Percentiles rank a stretch among this genome's conserved stretches.
Evolutionary conservation across 2,329 filamentous ascomycete genomes (phyloP).

Genomic region (Diplodia mutila): DNA sequence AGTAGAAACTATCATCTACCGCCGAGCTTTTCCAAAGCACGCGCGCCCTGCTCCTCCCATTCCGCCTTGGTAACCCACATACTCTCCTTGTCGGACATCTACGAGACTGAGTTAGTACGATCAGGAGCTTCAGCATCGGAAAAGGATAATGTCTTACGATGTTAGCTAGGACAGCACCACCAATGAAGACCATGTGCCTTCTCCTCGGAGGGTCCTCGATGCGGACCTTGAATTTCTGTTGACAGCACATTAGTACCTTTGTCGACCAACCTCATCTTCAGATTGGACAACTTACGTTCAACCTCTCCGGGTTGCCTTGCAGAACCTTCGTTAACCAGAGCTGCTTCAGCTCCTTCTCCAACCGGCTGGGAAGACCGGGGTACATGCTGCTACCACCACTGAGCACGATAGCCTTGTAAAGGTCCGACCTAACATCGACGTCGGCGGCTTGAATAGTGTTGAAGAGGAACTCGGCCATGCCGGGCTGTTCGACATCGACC

Average conservation of each 20-base stretch:
- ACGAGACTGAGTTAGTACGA: conserved; percentile 22
- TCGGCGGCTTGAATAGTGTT: conserved; percentile 97
- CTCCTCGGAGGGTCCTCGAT: conserved; percentile 96
- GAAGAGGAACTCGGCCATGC: conserved; percentile 96
- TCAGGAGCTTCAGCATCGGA: conserved; percentile 24
- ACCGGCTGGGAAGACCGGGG: conserved; percentile 85
- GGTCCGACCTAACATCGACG: conserved; percentile 87
- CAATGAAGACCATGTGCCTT: conserved; percentile 99
- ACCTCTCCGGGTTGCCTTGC: conserved; percentile 85
- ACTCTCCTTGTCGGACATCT: conserved; percentile 96
- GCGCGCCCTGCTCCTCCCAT: conserved; percentile 90
- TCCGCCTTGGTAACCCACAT: conserved; percentile 99
- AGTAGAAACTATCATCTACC: conserved; percentile 63
- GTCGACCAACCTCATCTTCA: too few relatives aligned
- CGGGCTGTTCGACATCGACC: conserved; percentile 95
- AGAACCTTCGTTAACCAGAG: conserved; percentile 93
- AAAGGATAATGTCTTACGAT: conserved; percentile 59
- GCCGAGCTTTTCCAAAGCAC: conserved; percentile 88
- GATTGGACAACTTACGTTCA: conserved; percentile 61
- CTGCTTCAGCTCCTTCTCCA: conserved; percentile 99
- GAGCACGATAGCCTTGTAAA: conserved; percentile 97
- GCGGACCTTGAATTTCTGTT: conserved; percentile 95
- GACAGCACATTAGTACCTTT: conserved; percentile 30
- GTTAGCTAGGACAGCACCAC: conserved; percentile 93
- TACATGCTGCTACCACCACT: conserved; percentile 99